A percentile compares a stretch with the other conserved stretches of the same genome.
phyloP scores from a whole-genome alignment of 805 yeast genomes.

The Wickerhamiella lipophila region DNA sequence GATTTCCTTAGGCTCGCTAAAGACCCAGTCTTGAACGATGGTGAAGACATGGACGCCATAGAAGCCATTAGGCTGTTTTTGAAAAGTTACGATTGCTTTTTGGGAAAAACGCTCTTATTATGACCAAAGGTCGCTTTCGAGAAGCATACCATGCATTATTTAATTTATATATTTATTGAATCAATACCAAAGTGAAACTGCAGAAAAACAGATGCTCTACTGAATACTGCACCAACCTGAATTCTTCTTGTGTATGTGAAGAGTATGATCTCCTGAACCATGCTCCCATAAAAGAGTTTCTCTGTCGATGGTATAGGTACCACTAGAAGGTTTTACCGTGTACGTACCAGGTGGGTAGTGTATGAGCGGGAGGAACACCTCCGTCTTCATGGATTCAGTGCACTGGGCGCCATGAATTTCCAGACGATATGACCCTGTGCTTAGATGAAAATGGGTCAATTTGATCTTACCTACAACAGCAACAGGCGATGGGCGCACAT shows the following conservation, averaged over 20 bases:
- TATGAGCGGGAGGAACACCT: conserved; percentile 54
- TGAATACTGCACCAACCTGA: conserved; percentile 15
- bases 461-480: conserved; percentile 26
- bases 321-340: conserved; percentile 44
- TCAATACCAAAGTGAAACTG: no score
- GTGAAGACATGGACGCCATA: background rate
- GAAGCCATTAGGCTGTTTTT: background rate
- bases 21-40: background rate
- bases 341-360: conserved; percentile 47
- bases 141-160: no score
- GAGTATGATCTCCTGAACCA: conserved; percentile 31
- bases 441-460: conserved; percentile 16
- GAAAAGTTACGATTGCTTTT: background rate
- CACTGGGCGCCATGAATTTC: conserved; percentile 13
- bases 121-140: no score
- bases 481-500: conserved; percentile 57
- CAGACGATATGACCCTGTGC: conserved; percentile 15
- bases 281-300: conserved; percentile 67
- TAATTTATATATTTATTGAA: no score
- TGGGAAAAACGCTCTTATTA: background rate
- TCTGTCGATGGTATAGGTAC: conserved; percentile 37
- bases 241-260: background rate
- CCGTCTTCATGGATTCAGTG: conserved; percentile 28
- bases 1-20: background rate
- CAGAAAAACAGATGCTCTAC: background rate